These are phyloP conservation scores for Ettlia oleoabundans DNA, from an alignment of 139 green algal genomes.

Conservation along the genomic window DNA sequence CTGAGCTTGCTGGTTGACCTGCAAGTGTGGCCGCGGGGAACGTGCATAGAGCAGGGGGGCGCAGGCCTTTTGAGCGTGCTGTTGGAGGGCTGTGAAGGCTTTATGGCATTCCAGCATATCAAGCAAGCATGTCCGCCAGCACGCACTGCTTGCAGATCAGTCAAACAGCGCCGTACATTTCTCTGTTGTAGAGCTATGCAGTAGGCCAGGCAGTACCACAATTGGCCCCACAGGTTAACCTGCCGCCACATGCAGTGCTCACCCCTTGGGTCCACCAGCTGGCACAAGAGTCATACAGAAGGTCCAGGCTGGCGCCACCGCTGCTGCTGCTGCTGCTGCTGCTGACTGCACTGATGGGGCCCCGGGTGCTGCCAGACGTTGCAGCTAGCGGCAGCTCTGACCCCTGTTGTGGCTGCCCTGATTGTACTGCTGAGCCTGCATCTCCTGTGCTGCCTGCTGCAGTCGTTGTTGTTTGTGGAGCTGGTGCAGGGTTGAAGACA, in stretches of 20 bases:
- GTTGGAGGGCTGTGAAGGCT: too few species aligned
- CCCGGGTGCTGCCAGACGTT: too few species aligned
- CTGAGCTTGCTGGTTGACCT: constrained; percentile 64
- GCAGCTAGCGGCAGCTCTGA: too few species aligned
- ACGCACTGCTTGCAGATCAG: too few species aligned
- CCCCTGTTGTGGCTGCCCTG: too few species aligned
- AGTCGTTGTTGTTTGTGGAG: neutral
- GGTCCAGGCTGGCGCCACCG: constrained; percentile 35
- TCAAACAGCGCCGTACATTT: too few species aligned
- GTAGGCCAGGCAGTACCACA: too few species aligned
- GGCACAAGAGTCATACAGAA: constrained; percentile 87
- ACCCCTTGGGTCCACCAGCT: constrained; percentile 98
- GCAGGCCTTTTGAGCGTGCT: neutral
- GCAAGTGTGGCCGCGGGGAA: constrained; percentile 30
- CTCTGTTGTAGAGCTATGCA: too few species aligned
- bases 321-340: constrained; percentile 16
- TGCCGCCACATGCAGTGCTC: neutral
- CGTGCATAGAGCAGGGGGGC: neutral
- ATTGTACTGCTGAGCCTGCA: too few species aligned
- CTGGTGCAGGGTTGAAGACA: constrained; percentile 42
- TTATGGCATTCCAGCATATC: neutral
- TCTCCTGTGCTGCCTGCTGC: constrained; percentile 41
- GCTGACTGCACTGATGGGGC: too few species aligned
- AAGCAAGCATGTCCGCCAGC: too few species aligned
- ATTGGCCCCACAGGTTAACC: too few species aligned